phyloP scores from a whole-genome alignment of 768 basidiomycete genomes.

The Phylloporus sp. region DNA sequence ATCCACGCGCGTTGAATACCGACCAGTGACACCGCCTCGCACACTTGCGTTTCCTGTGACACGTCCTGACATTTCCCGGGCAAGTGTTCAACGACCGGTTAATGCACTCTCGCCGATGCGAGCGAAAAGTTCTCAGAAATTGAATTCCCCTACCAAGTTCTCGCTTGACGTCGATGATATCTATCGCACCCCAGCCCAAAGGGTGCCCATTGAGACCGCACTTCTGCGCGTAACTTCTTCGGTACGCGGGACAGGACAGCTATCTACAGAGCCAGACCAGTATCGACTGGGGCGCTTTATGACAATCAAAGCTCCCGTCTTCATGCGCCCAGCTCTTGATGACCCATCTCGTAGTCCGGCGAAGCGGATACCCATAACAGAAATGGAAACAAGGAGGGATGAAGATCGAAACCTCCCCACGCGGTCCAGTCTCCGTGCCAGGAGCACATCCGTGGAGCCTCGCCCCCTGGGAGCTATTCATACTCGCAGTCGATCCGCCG shows the following conservation, averaged over 20 bases:
- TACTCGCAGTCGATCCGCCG: conserved; percentile 29
- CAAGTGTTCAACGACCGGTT: conserved; percentile 23
- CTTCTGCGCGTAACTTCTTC: conserved; percentile 48
- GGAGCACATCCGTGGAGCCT: conserved; percentile 36
- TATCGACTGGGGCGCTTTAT: conserved; percentile 13
- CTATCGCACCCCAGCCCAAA: conserved; percentile 56
- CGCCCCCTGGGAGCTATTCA: conserved; percentile 10
- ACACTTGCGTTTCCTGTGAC: conserved; percentile 11
- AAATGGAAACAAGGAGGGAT: conserved; percentile 19
- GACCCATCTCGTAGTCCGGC: conserved; percentile 36
- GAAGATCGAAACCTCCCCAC: conserved; percentile 12
- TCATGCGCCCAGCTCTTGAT: conserved; percentile 36
- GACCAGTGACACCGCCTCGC: conserved; percentile 18
- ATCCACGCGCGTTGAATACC: conserved; percentile 11
- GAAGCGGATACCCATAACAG: conserved; percentile 30
- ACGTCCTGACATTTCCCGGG: conserved; percentile 16
- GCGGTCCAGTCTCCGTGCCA: conserved; percentile 19
- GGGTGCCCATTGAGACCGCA: conserved; percentile 53
- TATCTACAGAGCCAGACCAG: conserved; percentile 26
- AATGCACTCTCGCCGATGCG: conserved; percentile 29
- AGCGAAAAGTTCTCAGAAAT: conserved; percentile 8
- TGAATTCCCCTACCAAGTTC: conserved; percentile 32
- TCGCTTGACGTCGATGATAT: conserved; percentile 35
- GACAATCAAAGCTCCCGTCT: conserved; percentile 30
- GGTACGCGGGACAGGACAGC: conserved; percentile 39